Percentiles rank a stretch among this genome's conserved stretches.
phyloP scores from a whole-genome alignment of 78 protist genomes.

The Fonticula alba region DNA sequence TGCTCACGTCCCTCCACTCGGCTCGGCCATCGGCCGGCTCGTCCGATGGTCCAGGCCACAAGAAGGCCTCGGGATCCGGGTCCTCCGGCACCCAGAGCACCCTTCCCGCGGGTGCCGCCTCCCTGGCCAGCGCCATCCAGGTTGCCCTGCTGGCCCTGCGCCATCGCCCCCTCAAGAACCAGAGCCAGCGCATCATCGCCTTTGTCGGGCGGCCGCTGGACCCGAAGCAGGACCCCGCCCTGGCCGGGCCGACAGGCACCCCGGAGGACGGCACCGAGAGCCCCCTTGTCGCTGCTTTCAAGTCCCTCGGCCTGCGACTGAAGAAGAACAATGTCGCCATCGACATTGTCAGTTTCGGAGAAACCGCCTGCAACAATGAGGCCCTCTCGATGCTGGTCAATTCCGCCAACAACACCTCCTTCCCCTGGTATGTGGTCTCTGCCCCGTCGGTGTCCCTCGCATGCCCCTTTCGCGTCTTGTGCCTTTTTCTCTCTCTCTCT shows the following conservation, averaged over 20 bases:
- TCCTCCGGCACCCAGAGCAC: too few relatives aligned
- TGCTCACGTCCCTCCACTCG: too few relatives aligned
- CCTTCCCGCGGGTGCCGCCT: too few relatives aligned
- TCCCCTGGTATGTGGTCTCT: too few relatives aligned
- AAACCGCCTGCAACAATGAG: conserved; percentile 2
- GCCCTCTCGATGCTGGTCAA: background rate
- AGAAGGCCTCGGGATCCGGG: too few relatives aligned
- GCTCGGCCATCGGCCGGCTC: too few relatives aligned
- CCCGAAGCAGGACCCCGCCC: conserved; percentile 16
- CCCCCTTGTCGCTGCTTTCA: background rate
- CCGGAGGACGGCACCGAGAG: background rate
- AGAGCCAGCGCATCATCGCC: conserved; percentile 65
- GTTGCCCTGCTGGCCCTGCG: conserved; percentile 66
- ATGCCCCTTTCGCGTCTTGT: too few relatives aligned
- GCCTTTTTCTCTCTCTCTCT: too few relatives aligned
- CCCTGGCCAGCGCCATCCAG: too few relatives aligned
- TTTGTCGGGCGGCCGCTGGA: conserved; percentile 74
- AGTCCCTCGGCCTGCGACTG: conserved; percentile 54
- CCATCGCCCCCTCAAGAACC: conserved; percentile 71
- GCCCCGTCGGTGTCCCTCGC: too few relatives aligned
- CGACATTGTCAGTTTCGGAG: conserved; percentile 79
- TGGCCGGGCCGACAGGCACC: conserved; percentile 3
- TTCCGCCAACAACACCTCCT: too few relatives aligned
- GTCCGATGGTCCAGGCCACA: too few relatives aligned
- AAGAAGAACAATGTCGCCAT: conserved; percentile 70